A percentile compares a stretch with the other conserved stretches of the same genome.
phyloP scores from a whole-genome alignment of 768 basidiomycete species.

The Cantharellus anzutake region DNA sequence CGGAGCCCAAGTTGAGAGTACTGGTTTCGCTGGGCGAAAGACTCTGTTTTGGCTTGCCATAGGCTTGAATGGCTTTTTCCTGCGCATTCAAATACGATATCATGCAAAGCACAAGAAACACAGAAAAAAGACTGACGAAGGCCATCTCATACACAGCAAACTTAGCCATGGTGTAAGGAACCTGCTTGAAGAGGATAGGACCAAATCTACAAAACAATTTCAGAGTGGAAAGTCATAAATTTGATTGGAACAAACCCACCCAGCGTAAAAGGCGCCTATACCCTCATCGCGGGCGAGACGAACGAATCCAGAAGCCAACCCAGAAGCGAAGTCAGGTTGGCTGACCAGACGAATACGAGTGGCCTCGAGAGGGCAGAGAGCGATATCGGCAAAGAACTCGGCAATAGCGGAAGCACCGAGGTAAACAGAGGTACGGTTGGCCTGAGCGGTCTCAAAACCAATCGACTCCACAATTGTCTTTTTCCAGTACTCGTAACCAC shows the following conservation, averaged over 20 bases:
- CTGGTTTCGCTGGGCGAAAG: conserved; percentile 26
- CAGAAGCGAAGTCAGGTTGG: conserved; percentile 23
- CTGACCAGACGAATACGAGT: conserved; percentile 25
- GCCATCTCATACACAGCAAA: conserved; percentile 75
- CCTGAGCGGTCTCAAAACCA: conserved; percentile 53
- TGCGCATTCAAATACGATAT: neutral
- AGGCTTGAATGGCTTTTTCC: conserved; percentile 51
- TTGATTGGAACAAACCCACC: conserved; percentile 9
- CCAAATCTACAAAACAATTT: conserved; percentile 16
- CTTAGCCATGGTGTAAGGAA: conserved; percentile 98
- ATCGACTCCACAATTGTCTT: conserved; percentile 78
- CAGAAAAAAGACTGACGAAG: conserved; percentile 5
- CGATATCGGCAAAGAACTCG: conserved; percentile 90
- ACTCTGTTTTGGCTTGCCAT: conserved; percentile 58
- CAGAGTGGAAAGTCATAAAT: neutral
- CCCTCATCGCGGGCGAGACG: conserved; percentile 23
- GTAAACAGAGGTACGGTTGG: conserved; percentile 69
- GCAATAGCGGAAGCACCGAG: conserved; percentile 86
- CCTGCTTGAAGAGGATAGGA: conserved; percentile 38
- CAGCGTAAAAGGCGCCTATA: conserved; percentile 24
- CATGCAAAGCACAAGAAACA: neutral
- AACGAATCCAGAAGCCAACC: conserved; percentile 21
- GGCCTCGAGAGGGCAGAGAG: conserved; percentile 78
- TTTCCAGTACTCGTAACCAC: conserved; percentile 96
- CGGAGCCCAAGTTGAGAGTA: conserved; percentile 73